Base-by-base conservation (phyloP, 805 yeast species). In the Wickerhamomyces silvicola region DNA sequence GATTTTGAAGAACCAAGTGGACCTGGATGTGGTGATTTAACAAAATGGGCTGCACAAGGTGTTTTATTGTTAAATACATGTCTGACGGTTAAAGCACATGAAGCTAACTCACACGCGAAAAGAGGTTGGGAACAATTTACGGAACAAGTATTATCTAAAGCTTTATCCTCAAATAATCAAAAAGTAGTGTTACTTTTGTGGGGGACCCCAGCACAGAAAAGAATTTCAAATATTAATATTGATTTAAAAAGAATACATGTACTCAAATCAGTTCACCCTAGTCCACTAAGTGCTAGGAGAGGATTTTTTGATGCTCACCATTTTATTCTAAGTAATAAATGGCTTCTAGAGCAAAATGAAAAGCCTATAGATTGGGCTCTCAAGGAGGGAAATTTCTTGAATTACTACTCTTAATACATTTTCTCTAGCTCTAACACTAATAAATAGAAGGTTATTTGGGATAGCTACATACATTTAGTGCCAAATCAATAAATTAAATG, bases 71-170 rank as follows among this genome's bases (percentile, higher is more conserved):
- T 92, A 27, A 92, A 92, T 60, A 78, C 97, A 0, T 78, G 90
- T 31, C 62, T 92, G 2, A 92, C 97, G 0, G 98, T 92, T 0
- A 79, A 80, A 37, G 95, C 95, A 0, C 97, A 90, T 52, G 75
- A 78, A 49, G 95, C 98, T 9, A 86, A 87, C 49, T 86, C 97
- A 10, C 98, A 92, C 52, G 75, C 96, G 1, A 75, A 77, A 21
- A 67, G 68, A 44, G 98, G 98, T 0, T 92, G 98, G 98, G 97
- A 88, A 49, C 64, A 62, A 22, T 87, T 92, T 54, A 92, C 98
- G 0, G 84, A 75, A 48, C 66, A 73, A 20, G 86, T 78, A 1
- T 70, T 92, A 10, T 60, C 66, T 23, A 54, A 64, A n/a, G 86
- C 85, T 2, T 64, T 86, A 17, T 83, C 28, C 2, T 18, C 32